phyloP scores from a whole-genome alignment of 805 yeast species.

The Starmerella tilneyi region DNA sequence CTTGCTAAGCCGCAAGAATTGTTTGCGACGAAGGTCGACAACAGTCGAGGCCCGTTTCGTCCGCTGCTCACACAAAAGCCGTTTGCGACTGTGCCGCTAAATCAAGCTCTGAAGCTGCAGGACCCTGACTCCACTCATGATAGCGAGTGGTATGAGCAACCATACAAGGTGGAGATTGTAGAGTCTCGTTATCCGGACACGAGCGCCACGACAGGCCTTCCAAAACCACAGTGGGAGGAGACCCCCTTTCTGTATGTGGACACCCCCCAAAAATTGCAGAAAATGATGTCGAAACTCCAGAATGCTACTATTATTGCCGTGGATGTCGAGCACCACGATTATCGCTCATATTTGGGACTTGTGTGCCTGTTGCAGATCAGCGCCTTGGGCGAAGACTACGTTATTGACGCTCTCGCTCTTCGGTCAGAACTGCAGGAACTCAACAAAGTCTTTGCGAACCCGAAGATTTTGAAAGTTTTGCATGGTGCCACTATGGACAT shows the following conservation, averaged over 20 bases:
- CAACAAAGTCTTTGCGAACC: constrained; percentile 72
- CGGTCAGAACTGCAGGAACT: constrained; percentile 58
- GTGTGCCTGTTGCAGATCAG: constrained; percentile 91
- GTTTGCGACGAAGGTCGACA: constrained; percentile 53
- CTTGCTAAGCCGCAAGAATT: constrained; percentile 31
- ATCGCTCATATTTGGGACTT: constrained; percentile 77
- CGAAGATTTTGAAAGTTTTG: constrained; percentile 69
- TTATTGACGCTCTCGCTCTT: constrained; percentile 72
- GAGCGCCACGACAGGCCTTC: constrained; percentile 26
- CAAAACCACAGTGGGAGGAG: constrained; percentile 34
- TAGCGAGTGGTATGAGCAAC: constrained; percentile 59
- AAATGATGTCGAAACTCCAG: constrained; percentile 46
- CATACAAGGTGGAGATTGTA: constrained; percentile 67
- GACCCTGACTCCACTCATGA: constrained; percentile 34
- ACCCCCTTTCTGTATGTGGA: constrained; percentile 53
- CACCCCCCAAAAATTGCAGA: constrained; percentile 39
- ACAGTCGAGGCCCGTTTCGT: constrained; percentile 63
- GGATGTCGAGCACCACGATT: constrained; percentile 94
- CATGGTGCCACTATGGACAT: constrained; percentile 98
- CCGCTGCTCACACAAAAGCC: constrained; percentile 71
- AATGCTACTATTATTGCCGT: constrained; percentile 63
- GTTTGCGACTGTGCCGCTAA: constrained; percentile 43
- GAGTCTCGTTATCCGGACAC: constrained; percentile 57
- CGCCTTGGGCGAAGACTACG: constrained; percentile 67
- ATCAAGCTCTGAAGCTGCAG: constrained; percentile 38